Evolutionary conservation across 2,329 filamentous ascomycete genomes (phyloP).

Genomic region (Calycina marina): DNA sequence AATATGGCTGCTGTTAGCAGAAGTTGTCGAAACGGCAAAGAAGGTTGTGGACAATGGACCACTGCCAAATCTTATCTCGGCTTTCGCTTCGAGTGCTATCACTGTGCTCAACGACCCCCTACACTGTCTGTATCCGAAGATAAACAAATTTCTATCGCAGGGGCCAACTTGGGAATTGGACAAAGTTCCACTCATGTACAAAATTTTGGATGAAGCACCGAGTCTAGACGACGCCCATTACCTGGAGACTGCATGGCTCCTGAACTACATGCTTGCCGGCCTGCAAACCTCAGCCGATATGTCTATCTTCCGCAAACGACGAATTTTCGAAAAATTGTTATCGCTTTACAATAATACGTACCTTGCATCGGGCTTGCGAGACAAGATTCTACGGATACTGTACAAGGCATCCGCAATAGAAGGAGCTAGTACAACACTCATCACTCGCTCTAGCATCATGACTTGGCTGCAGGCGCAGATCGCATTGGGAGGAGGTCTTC

Average conservation of each 20-base stretch:
- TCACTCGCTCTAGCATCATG: conserved; percentile 60
- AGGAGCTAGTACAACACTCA: conserved; percentile 63
- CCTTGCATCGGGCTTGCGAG: conserved; percentile 35
- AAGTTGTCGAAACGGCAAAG: conserved; percentile 61
- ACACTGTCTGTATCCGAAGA: conserved; percentile 71
- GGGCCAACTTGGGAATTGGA: conserved; percentile 63
- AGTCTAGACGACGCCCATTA: conserved; percentile 60
- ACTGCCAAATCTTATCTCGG: conserved; percentile 59
- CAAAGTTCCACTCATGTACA: conserved; percentile 55
- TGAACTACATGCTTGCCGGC: conserved; percentile 55
- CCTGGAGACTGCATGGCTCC: conserved; percentile 59
- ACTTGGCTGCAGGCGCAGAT: conserved; percentile 58
- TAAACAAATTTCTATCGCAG: conserved; percentile 71
- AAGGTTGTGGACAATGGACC: conserved; percentile 37
- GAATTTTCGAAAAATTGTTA: conserved; percentile 63
- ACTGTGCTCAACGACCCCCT: conserved; percentile 60
- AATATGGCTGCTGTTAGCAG: conserved; percentile 64
- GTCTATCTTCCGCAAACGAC: conserved; percentile 42
- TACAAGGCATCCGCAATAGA: conserved; percentile 53
- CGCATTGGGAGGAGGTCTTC: conserved; percentile 29
- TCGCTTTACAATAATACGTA: conserved; percentile 54
- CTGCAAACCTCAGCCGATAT: conserved; percentile 46
- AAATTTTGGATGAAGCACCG: conserved; percentile 48
- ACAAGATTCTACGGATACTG: conserved; percentile 45
- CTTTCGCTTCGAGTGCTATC: conserved; percentile 59